A percentile compares a stretch with the other conserved stretches of the same genome.
phyloP scores from a whole-genome alignment of 345 rosid genomes.

The Rhizophora apiculata region DNA sequence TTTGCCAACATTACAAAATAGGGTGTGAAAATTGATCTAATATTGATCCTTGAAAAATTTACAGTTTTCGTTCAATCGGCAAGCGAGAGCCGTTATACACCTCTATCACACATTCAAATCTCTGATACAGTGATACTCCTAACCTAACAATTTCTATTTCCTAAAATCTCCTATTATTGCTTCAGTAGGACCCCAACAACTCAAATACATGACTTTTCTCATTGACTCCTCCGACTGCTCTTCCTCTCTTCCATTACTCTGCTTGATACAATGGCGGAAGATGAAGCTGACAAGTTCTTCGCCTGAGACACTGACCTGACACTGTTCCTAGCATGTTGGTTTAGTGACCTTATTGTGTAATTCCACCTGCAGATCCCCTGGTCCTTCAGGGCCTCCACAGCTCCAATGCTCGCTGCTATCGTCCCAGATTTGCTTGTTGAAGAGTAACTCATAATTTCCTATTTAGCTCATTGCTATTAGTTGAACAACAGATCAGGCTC shows the following conservation, averaged over 20 bases:
- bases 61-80: too few relatives aligned
- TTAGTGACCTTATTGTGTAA: constrained; percentile 27
- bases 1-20: too few relatives aligned
- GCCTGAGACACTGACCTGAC: constrained; percentile 25
- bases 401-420: constrained; percentile 11
- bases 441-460: too few relatives aligned
- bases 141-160: too few relatives aligned
- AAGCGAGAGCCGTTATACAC: too few relatives aligned
- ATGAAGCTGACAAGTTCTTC: constrained; percentile 26
- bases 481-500: too few relatives aligned
- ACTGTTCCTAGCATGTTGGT: constrained; percentile 35
- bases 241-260: constrained; percentile 10
- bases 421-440: background rate
- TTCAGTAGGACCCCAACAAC: constrained; percentile 14
- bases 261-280: constrained; percentile 13
- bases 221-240: constrained; percentile 16
- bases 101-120: too few relatives aligned
- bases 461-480: too few relatives aligned
- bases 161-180: background rate
- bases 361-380: constrained; percentile 16
- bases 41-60: too few relatives aligned
- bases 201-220: constrained; percentile 16
- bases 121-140: too few relatives aligned
- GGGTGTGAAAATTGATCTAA: too few relatives aligned
- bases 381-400: constrained; percentile 14